A percentile compares a stretch with the other conserved stretches of the same genome.
phyloP scores from a whole-genome alignment of 768 basidiomycete species.

The Kwoniella botswanensis region DNA sequence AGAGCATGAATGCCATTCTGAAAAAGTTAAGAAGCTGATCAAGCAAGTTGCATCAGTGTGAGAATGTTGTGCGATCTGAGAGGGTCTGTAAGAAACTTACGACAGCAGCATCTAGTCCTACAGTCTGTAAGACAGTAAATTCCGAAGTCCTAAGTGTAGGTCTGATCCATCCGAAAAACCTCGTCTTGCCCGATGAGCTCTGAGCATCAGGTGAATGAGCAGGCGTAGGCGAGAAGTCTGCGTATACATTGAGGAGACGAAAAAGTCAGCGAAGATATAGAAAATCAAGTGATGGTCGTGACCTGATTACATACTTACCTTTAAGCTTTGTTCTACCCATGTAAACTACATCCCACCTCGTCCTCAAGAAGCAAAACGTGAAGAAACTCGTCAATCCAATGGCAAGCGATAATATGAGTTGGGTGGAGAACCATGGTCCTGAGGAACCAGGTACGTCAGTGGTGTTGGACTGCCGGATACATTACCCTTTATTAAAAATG shows the following conservation, averaged over 20 bases:
- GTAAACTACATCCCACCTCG: constrained; percentile 85
- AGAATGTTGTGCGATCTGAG: neutral
- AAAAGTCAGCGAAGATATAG: neutral
- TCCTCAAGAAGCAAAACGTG: constrained; percentile 84
- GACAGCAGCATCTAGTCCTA: constrained; percentile 95
- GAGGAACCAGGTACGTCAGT: neutral
- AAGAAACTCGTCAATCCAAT: constrained; percentile 83
- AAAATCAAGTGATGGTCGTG: neutral
- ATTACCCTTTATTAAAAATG: too few relatives aligned
- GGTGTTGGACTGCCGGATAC: too few relatives aligned
- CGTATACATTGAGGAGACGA: neutral
- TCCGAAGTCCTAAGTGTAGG: constrained; percentile 90
- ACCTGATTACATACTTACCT: constrained; percentile 62
- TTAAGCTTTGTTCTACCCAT: constrained; percentile 93
- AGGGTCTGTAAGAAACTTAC: constrained; percentile 62
- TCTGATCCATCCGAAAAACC: constrained; percentile 93
- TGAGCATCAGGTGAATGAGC: constrained; percentile 40
- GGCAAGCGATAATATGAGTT: constrained; percentile 74
- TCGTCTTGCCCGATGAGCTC: constrained; percentile 12
- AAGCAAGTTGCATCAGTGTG: constrained; percentile 6
- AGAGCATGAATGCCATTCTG: constrained; percentile 92
- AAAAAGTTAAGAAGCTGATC: constrained; percentile 86
- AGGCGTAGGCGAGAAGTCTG: constrained; percentile 46
- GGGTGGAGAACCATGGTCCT: constrained; percentile 95
- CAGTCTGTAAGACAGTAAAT: constrained; percentile 91